Evolutionary conservation across 306 rosid species (phyloP), one percentile per base, ranked within the genome.

Genomic region (Canavalia ensiformis): DNA sequence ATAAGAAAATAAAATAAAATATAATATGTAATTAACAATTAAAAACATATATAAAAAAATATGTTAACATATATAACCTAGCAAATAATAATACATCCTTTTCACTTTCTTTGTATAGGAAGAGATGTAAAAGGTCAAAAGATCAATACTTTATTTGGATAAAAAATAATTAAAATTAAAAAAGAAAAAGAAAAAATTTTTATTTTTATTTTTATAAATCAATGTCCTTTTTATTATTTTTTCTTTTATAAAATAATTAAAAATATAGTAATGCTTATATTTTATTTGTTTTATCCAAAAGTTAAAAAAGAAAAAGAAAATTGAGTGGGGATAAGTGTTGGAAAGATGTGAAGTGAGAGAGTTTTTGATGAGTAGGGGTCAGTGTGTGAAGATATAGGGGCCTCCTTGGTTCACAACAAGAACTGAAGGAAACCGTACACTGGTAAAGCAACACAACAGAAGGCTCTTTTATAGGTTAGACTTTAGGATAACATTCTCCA

Each of bases 401-500:
- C 56, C 56, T 51, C 9, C 56, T 11, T 51, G 6, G 1, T 51
- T 1, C 0, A 0, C 6, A 51, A 8, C 25, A 51, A 4, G 6
- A 51, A 51, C 56, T 51, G 56, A 51, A 51, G 6, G 4, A 51
- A 4, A 11, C 56, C 25, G 56, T 1, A 51, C 56, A 51, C 56
- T 51, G 56, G 5, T 11, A 51, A 51, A 51, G 56, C 56, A 51
- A 51, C 25, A 13, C 25, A 12, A 51, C 56, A 51, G 56, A 51
- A 51, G 56, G 56, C 52, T 51, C 56, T 12, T 51, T 51, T 51
- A 51, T 51, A 68, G 73, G 73, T 44, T 68, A 68, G 55, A 45
- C 73, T 68, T 68, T 68, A 45, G 73, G 73, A 46, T 46, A 68
- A 29, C 56, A 68, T 68, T 68, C 74, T 68, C 74, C 74, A 68